phyloP scores from a whole-genome alignment of 1,284 basidiomycete species.

The Trichosporon ovoides region DNA sequence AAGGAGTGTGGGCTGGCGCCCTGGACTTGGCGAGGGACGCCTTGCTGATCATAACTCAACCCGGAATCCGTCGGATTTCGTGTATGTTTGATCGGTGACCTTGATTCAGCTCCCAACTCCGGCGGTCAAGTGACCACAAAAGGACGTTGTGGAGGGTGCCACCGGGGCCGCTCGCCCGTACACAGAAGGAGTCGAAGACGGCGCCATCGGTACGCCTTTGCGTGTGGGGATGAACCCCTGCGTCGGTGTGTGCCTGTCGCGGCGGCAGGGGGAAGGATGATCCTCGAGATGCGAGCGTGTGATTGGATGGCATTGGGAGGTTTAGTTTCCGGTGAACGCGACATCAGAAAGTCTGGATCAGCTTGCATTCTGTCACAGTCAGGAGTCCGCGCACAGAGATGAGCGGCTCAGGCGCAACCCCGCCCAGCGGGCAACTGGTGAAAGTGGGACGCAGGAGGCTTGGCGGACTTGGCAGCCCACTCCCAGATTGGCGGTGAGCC shows the following conservation, averaged over 20 bases:
- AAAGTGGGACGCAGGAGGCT: background rate
- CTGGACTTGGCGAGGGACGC: background rate
- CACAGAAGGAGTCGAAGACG: background rate
- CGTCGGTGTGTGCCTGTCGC: too few relatives aligned
- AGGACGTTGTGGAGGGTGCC: background rate
- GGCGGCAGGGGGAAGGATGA: background rate
- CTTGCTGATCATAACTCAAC: background rate
- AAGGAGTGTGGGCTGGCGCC: background rate
- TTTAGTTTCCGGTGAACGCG: background rate
- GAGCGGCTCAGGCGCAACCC: too few relatives aligned
- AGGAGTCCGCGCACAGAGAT: background rate
- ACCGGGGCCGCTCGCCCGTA: background rate
- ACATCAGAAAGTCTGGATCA: background rate
- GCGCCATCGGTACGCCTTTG: background rate
- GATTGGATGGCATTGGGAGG: background rate
- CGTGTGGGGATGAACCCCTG: too few relatives aligned
- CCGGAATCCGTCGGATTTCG: conserved; percentile 5
- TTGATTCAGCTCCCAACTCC: background rate
- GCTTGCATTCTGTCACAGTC: background rate
- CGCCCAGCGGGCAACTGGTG: background rate
- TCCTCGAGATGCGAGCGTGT: background rate
- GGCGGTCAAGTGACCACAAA: background rate
- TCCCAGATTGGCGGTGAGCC: background rate
- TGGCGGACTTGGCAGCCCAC: conserved; percentile 2
- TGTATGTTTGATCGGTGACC: background rate